Evolutionary conservation across 139 green algal genomes (phyloP), one percentile per base, ranked within the genome.

Genomic region (Limnomonas spitsbergensis): DNA sequence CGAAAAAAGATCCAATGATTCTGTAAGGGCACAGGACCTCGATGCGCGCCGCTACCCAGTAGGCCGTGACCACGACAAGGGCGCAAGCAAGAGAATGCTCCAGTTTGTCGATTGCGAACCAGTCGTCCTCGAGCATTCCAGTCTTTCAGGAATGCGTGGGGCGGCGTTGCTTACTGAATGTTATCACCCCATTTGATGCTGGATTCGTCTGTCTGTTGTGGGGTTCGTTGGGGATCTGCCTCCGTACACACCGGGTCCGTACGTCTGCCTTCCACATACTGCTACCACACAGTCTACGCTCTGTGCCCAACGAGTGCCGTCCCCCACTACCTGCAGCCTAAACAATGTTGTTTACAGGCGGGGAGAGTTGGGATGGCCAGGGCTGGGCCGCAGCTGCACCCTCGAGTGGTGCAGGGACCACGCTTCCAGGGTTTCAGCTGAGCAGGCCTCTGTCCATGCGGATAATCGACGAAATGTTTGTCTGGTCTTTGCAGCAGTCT

Each of bases 61-160:
- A 74, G 68, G 68, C 7, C 4, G 24, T 14, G 29, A 32, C 29
- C 24, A 32, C 34, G 35, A 42, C 36, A 6, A 47, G 7, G 4
- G 20, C 68, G 68, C 68, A 74, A 29, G 4, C 9, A 42, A 74
- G 4, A 26, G 42, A 42, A 32, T 74, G 68, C 29, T 74, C 68
- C 9, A 74, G 68, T 32, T 74, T 74, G 68, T 74, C 68, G 4
- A 74, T 35, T 47, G 68, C 68, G 36, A 74, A 27, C 68, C 68
- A 74, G 24, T 74, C 68, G 68, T 74, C 68, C 4, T 14, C 7
- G 56, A 37, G 56, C 26, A 69, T 27, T 9, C 6, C 56, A 7
- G 9, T 6, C 7, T 54, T 9, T 54, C 7, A 54, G 6, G 42
- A n/a, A n/a, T n/a, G n/a, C n/a, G n/a, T n/a, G n/a, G n/a, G n/a